phyloP scores from a whole-genome alignment of 441 rosid species.

The Croton laevigatus region DNA sequence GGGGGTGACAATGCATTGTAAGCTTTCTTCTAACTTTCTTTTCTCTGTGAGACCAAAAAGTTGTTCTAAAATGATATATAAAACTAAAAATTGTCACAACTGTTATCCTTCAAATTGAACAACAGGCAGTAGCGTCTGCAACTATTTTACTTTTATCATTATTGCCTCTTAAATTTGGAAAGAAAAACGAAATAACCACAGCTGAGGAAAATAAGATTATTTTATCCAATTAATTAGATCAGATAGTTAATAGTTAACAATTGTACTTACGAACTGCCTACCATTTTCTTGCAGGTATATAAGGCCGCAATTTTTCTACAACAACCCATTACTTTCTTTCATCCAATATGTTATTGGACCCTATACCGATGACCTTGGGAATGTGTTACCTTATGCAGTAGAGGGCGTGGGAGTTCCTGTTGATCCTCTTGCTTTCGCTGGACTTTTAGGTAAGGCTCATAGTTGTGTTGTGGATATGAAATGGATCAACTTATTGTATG shows the following conservation, averaged over 20 bases:
- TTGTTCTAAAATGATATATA: neutral
- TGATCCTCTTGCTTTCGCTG: constrained; percentile 93
- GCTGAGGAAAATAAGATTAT: too few species aligned
- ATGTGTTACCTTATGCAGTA: constrained; percentile 83
- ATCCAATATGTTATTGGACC: constrained; percentile 83
- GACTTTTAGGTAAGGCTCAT: constrained; percentile 65
- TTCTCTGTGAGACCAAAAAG: neutral
- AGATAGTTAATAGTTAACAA: neutral
- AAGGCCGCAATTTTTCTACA: constrained; percentile 85
- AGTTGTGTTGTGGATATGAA: neutral
- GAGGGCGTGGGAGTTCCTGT: constrained; percentile 91
- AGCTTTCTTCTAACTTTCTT: constrained; percentile 22
- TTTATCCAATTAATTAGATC: neutral
- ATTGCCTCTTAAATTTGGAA: neutral
- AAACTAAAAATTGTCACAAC: neutral
- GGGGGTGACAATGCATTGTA: constrained; percentile 95
- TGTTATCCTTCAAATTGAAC: neutral
- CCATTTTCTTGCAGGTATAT: constrained; percentile 52
- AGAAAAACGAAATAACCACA: neutral
- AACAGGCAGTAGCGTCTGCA: neutral
- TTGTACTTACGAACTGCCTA: neutral
- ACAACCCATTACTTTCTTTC: constrained; percentile 81
- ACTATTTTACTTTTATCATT: neutral
- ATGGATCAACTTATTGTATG: neutral
- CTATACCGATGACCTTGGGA: constrained; percentile 83